Conservation (phyloP, 306 rosid species). For the Pueraria montana region DNA sequence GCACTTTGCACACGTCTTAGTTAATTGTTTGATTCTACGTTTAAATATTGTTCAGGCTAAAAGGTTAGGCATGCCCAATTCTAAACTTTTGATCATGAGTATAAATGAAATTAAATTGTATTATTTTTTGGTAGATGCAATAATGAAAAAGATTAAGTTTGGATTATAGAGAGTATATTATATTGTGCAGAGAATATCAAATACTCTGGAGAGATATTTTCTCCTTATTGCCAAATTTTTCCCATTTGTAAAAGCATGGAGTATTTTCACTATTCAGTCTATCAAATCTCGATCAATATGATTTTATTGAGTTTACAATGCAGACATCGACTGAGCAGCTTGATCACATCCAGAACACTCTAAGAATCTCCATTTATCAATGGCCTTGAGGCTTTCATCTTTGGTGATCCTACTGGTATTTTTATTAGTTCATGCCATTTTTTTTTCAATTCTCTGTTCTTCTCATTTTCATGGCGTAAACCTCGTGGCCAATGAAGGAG, state of each 20-base stretch:
- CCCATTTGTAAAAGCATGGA: not conserved
- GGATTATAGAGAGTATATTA: constrained; percentile 34
- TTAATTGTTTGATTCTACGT: constrained; percentile 5
- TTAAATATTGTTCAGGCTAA: not conserved
- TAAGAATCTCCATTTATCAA: constrained; percentile 40
- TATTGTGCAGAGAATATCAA: constrained; percentile 27
- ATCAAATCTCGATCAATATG: constrained; percentile 5
- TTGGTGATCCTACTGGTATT: constrained; percentile 42
- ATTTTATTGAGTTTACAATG: constrained; percentile 45
- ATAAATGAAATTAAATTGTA: constrained; percentile 8
- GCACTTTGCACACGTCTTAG: not conserved
- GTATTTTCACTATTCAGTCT: constrained; percentile 26
- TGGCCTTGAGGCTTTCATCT: constrained; percentile 46
- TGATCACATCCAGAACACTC: constrained; percentile 28
- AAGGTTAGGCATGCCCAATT: not conserved
- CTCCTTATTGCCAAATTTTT: constrained; percentile 28
- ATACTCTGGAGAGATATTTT: constrained; percentile 43
- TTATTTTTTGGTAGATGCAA: constrained; percentile 2
- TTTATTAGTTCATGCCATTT: not conserved
- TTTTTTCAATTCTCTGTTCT: not conserved
- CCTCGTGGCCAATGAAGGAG: not conserved
- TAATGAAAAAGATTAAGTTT: constrained; percentile 46
- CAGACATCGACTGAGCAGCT: not conserved
- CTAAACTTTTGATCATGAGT: constrained; percentile 6
- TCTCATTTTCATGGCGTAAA: not conserved